A percentile compares a stretch with the other conserved stretches of the same genome.
Evolutionary conservation across 164 flowering plant genomes (phyloP).

Genomic region (Saururus chinensis): DNA sequence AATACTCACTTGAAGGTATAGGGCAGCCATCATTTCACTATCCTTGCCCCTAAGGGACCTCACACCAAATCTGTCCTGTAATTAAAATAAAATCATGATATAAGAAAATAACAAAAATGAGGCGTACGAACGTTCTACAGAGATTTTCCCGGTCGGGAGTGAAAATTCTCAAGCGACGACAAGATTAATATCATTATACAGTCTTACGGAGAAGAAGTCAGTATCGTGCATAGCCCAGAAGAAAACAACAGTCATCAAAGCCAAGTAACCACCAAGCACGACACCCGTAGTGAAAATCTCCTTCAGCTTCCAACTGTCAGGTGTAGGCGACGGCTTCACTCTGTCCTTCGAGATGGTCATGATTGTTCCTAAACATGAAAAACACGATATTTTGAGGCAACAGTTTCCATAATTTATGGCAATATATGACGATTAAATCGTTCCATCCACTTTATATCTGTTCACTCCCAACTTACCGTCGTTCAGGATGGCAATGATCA

Average conservation of each 20-base stretch:
- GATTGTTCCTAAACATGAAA: constrained; percentile 59
- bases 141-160: background rate
- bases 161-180: background rate
- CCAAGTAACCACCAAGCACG: constrained; percentile 85
- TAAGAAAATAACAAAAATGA: background rate
- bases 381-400: background rate
- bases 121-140: background rate
- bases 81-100: background rate
- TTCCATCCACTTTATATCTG: no score
- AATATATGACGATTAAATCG: background rate
- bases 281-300: constrained; percentile 94
- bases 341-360: constrained; percentile 98
- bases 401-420: background rate
- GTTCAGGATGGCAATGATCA: constrained; percentile 91
- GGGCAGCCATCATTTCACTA: constrained; percentile 69
- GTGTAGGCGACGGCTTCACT: constrained; percentile 93
- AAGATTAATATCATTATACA: background rate
- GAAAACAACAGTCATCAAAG: constrained; percentile 85
- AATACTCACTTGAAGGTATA: constrained; percentile 95
- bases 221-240: constrained; percentile 75
- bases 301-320: constrained; percentile 94
- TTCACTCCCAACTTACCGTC: constrained; percentile 46
- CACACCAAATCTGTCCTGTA: constrained; percentile 61
- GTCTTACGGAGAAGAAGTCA: constrained; percentile 63
- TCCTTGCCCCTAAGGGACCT: constrained; percentile 24